Evolutionary conservation across 768 basidiomycete species (phyloP).

Genomic region (Leccinum rimulosum): DNA sequence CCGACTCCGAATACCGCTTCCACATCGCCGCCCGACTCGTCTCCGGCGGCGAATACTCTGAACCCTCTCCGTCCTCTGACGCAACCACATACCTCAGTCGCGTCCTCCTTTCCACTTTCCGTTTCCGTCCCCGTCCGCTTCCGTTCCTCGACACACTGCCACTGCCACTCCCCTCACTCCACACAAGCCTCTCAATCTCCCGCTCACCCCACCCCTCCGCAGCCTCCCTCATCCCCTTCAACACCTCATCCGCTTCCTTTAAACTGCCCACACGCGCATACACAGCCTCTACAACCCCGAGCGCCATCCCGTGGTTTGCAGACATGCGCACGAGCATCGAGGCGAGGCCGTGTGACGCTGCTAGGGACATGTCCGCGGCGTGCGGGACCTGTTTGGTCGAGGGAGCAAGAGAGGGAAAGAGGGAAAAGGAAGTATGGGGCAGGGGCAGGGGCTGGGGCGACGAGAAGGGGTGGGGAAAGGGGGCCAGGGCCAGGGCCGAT

Average conservation of each 20-base stretch:
- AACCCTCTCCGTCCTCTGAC: conserved; percentile 13
- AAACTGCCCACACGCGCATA: conserved; percentile 36
- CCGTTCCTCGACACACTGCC: not conserved
- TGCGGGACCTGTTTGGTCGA: not conserved
- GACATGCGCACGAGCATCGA: conserved; percentile 40
- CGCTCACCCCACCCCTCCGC: conserved; percentile 30
- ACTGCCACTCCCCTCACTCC: too few relatives aligned
- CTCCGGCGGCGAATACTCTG: conserved; percentile 28
- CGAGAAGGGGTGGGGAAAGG: not conserved
- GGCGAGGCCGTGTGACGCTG: conserved; percentile 28
- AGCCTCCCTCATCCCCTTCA: conserved; percentile 37
- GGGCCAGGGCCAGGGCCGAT: not conserved
- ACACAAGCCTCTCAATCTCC: conserved; percentile 10
- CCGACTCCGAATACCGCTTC: conserved; percentile 16
- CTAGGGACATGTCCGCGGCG: conserved; percentile 14
- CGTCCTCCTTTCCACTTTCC: not conserved
- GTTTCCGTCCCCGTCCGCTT: not conserved
- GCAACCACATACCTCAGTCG: conserved; percentile 12
- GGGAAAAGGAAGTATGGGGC: not conserved
- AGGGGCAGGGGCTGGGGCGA: not conserved
- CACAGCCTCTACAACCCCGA: conserved; percentile 40
- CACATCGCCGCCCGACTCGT: conserved; percentile 29
- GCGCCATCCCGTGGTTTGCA: conserved; percentile 42
- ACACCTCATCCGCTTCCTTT: conserved; percentile 36
- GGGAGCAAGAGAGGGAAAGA: not conserved